phyloP scores from a whole-genome alignment of 2,329 filamentous ascomycete species.

The Ceratocystis papillata region DNA sequence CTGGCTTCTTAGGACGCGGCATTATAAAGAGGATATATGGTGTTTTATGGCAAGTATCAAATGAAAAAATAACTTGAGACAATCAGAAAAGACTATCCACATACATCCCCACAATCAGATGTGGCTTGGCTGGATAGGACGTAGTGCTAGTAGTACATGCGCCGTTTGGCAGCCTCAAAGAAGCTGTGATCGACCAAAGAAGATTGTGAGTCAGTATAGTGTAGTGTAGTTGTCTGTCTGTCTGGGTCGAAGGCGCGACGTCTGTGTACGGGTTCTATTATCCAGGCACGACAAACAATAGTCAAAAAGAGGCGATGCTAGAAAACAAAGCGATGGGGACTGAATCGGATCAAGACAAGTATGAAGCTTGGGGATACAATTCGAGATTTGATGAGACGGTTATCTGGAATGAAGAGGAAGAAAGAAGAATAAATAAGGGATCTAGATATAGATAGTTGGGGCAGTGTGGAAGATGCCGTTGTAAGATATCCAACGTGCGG shows the following conservation, averaged over 20 bases:
- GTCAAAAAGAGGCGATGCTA: neutral
- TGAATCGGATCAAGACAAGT: no score
- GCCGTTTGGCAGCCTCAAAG: neutral
- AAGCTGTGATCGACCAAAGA: neutral
- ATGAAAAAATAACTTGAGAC: neutral
- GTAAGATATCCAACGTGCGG: neutral
- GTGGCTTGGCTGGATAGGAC: neutral
- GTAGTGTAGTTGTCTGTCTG: neutral
- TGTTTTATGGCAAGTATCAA: neutral
- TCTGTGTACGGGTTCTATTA: neutral
- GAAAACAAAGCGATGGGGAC: neutral
- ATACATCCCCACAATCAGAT: neutral
- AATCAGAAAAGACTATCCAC: neutral
- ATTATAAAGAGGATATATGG: constrained; percentile 27
- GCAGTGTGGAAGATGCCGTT: neutral
- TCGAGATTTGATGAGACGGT: no score
- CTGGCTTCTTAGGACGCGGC: constrained; percentile 37
- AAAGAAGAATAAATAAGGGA: constrained; percentile 4
- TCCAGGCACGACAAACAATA: neutral
- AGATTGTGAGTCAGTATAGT: neutral
- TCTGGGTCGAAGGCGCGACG: neutral
- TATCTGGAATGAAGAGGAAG: neutral
- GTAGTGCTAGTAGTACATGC: constrained; percentile 13
- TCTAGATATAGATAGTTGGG: neutral
- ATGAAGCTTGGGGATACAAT: no score